Evolutionary conservation across 2,329 filamentous ascomycete species (phyloP).

Genomic region (Periconia macrospinosa): DNA sequence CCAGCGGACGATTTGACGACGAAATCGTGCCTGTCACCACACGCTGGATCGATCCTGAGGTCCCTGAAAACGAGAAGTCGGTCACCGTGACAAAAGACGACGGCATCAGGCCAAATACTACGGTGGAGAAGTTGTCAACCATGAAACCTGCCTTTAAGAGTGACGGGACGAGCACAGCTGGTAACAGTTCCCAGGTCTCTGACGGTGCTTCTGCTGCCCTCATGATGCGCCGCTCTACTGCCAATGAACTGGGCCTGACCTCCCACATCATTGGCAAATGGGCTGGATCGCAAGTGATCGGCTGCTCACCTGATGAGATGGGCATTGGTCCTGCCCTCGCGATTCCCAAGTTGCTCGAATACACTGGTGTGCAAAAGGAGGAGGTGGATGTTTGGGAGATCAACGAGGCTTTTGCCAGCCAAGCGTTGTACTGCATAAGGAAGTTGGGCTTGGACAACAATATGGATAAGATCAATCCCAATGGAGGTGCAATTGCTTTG

Average conservation of each 20-base stretch:
- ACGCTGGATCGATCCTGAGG: constrained; percentile 64
- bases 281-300: constrained; percentile 73
- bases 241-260: constrained; percentile 70
- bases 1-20: constrained; percentile 68
- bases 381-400: constrained; percentile 90
- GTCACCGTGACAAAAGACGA: constrained; percentile 78
- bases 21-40: constrained; percentile 84
- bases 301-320: constrained; percentile 90
- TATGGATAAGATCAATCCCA: constrained; percentile 80
- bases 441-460: constrained; percentile 68
- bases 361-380: constrained; percentile 64
- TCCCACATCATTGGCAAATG: constrained; percentile 78
- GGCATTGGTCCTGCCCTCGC: constrained; percentile 85
- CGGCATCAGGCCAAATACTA: constrained; percentile 72
- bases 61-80: constrained; percentile 51
- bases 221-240: constrained; percentile 82
- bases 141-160: constrained; percentile 84
- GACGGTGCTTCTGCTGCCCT: constrained; percentile 85
- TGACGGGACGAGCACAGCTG: constrained; percentile 78
- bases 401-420: constrained; percentile 76
- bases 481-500: constrained; percentile 91
- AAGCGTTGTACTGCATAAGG: constrained; percentile 70
- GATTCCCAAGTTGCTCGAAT: constrained; percentile 77
- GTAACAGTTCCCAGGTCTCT: constrained; percentile 82
- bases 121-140: constrained; percentile 69